Evolutionary conservation across 1,284 basidiomycete genomes (phyloP), one percentile per base, ranked within the genome.

Genomic region (Heterobasidion occidentale): DNA sequence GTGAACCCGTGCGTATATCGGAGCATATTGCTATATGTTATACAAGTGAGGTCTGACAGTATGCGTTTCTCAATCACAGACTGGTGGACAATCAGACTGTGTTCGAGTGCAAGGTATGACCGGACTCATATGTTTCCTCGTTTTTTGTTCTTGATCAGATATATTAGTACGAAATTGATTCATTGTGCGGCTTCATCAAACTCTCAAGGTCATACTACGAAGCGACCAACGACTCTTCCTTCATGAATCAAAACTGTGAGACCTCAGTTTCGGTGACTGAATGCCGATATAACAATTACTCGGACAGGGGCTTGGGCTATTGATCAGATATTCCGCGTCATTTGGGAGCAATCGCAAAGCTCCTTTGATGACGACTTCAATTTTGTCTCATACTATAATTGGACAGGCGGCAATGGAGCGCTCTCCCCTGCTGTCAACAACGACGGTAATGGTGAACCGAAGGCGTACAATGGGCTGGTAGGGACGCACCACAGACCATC

Each of bases 401-500:
- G 87, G 88, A 88, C 87, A 12, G 88, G 87, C 20, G 77, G 79
- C 12, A 68, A 73, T 57, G 84, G 85, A 11, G 73, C 84, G 15
- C 74, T 82, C 57, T 83, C 82, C 42, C 86, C 86, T 3, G 69
- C 75, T 15, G 86, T 90, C 1, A 70, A 74, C 53, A 90, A 90
- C 65, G 70, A 63, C 1, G 87, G 86, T 3, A 87, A 84, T 63
- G 81, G 81, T 9, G 86, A 88, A 64, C 86, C 82, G 0, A 87
- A 83, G 65, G 79, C 77, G 7, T 82, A 79, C 63, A 85, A 81
- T 48, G 72, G 74, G 17, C 59, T 88, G 62, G 80, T 90, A 44
- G 84, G 87, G 38, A 88, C 88, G 2, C 85, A 86, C 62, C 87
- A 90, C 66, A 73, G 88, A 55, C 88, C 88, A 12, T 88, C 85